Base-by-base conservation (phyloP, 1,139 yeast species). In the Kazachstania sp. region DNA sequence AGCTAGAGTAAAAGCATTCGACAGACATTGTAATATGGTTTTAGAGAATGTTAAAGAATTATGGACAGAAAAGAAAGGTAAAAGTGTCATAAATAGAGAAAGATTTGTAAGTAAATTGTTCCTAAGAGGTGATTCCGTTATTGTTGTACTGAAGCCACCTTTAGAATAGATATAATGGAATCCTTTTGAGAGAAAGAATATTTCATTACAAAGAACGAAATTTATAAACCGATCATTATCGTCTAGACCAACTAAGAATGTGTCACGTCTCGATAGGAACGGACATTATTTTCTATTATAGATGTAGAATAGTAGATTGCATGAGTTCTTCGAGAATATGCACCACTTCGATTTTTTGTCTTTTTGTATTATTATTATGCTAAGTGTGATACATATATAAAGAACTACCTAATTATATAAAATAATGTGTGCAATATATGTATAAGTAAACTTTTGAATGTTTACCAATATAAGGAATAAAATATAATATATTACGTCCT, bases 111-210 rank as follows among this genome's bases (percentile, higher is more conserved):
- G 90, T 52, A 92, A 92, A 67, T 73, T 92, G 78, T 94, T 92
- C 61, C 71, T 92, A 46, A 77, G 99, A 66, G 99, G 99, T 1
- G 99, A 92, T 67, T 85, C 96, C 0, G 95, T 92, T 30, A 86
- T 92, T 50, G 81, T 92, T 37, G 81, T 92, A 2, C 72, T 90
- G 55, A 83, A 81, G 48, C 66, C 69, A n/a, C 67, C 68, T n/a
- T 40, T 56, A 13, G 56, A 57, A 37, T 60, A 48, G 29, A 32
- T 2, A 13, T 19, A 12, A 18, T 7, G 9, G 9, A 4, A 13
- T 32, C 18, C 4, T n/a, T 32, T 8, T 15, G 20, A 9, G 9
- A n/a, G 15, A 18, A 15, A 15, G 2, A 15, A 15, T n/a, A n/a
- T 3, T 13, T 29, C 9, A 13, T 11, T 11, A 31, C 12, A 31